Evolutionary conservation across 2,329 filamentous ascomycete species (phyloP).

Genomic region (Raffaelea deltoideospora): DNA sequence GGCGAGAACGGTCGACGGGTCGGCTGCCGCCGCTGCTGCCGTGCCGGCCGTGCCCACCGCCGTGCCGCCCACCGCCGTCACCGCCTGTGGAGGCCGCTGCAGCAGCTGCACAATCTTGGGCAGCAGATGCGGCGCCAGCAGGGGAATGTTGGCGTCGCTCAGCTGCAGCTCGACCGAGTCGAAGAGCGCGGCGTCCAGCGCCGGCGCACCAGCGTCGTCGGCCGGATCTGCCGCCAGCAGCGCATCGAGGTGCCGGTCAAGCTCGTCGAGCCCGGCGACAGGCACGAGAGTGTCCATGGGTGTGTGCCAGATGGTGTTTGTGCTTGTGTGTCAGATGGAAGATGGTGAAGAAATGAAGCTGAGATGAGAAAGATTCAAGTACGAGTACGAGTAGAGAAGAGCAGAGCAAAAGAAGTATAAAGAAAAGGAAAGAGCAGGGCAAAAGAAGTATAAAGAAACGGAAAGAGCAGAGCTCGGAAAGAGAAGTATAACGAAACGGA

Average conservation of each 20-base stretch:
- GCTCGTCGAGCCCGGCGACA: slow-evolving; percentile 35
- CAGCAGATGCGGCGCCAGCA: slow-evolving; percentile 36
- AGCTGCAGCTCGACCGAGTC: slow-evolving; percentile 45
- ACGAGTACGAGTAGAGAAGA: too few species aligned
- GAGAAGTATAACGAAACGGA: too few species aligned
- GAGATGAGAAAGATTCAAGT: too few species aligned
- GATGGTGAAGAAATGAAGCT: too few species aligned
- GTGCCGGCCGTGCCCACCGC: too few species aligned
- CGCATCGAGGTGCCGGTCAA: slow-evolving; percentile 36
- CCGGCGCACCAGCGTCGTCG: slow-evolving; percentile 18
- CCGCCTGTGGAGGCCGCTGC: slow-evolving; percentile 33
- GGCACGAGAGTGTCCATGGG: slow-evolving; percentile 24
- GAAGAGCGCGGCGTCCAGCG: slow-evolving; percentile 34
- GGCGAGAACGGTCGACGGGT: slow-evolving; percentile 25
- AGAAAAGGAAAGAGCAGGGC: too few species aligned
- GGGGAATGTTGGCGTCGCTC: slow-evolving; percentile 38
- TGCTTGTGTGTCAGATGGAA: too few species aligned
- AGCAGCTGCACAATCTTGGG: slow-evolving; percentile 38
- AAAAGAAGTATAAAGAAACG: too few species aligned
- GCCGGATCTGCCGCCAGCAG: slow-evolving; percentile 16
- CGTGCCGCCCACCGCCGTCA: slow-evolving; percentile 10
- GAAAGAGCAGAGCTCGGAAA: too few species aligned
- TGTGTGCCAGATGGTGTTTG: too few species aligned
- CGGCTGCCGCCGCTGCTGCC: not conserved
- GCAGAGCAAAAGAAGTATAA: too few species aligned